phyloP scores from a whole-genome alignment of 176 grass and related monocot species.

The Zoysia pacifica region DNA sequence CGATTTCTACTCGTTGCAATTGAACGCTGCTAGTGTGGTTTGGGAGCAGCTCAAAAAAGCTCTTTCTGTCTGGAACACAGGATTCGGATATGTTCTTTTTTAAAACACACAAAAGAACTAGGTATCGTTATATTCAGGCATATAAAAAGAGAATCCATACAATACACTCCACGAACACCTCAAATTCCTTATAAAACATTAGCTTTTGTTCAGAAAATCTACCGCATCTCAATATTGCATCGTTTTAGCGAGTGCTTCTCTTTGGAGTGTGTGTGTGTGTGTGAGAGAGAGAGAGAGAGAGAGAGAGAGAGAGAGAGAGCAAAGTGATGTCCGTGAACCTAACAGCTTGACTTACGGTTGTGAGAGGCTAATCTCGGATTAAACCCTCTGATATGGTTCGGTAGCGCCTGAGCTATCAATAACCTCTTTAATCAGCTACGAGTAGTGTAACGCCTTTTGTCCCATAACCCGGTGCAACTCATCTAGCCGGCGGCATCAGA shows the following conservation, averaged over 20 bases:
- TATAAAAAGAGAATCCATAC: too few relatives aligned
- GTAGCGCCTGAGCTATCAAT: constrained; percentile 22
- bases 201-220: too few relatives aligned
- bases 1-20: background rate
- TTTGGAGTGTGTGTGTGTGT: background rate
- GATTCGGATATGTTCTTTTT: background rate
- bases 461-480: constrained; percentile 12
- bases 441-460: constrained; percentile 1
- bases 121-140: too few relatives aligned
- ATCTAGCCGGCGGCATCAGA: too few relatives aligned
- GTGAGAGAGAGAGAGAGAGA: background rate
- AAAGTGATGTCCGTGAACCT: constrained; percentile 14
- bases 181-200: too few relatives aligned
- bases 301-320: background rate
- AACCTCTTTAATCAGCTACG: background rate
- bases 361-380: constrained; percentile 20
- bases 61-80: background rate
- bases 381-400: constrained; percentile 10
- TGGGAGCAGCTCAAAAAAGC: background rate
- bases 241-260: background rate
- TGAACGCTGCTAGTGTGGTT: background rate
- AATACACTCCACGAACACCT: too few relatives aligned
- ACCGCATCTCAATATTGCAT: background rate
- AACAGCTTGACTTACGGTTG: constrained; percentile 45
- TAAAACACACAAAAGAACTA: too few relatives aligned